These are phyloP conservation scores for Coemansia sp. DNA, from an alignment of 371 early-diverging fungal genomes.

Conservation along the genomic window DNA sequence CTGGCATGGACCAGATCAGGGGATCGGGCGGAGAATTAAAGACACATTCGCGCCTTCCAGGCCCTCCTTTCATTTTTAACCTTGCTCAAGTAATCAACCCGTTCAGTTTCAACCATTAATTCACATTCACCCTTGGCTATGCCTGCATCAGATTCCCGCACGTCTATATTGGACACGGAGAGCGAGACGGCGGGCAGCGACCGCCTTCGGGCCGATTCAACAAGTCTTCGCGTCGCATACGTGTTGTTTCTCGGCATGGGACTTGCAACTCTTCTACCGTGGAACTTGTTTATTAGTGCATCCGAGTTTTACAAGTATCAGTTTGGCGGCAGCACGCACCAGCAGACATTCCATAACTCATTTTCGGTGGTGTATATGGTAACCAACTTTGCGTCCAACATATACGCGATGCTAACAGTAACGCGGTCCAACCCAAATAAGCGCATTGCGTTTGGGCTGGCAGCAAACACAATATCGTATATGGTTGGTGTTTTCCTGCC, in stretches of 20 bases:
- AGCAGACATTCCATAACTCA: slow-evolving; percentile 71
- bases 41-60: too few species aligned
- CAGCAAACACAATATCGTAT: slow-evolving; percentile 55
- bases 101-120: too few species aligned
- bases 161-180: neutral
- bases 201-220: slow-evolving; percentile 1
- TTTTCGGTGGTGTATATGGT: slow-evolving; percentile 68
- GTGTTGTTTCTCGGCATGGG: slow-evolving; percentile 71
- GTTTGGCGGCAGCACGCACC: slow-evolving; percentile 61
- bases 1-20: too few species aligned
- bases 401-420: slow-evolving; percentile 61
- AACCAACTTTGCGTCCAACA: slow-evolving; percentile 59
- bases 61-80: too few species aligned
- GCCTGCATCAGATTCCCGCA: neutral
- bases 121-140: neutral
- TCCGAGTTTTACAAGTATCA: slow-evolving; percentile 67
- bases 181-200: slow-evolving; percentile 8
- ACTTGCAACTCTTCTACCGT: slow-evolving; percentile 71
- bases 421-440: slow-evolving; percentile 31
- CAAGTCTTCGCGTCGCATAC: slow-evolving; percentile 24
- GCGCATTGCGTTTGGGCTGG: slow-evolving; percentile 52
- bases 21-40: too few species aligned
- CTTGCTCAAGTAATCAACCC: neutral
- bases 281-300: slow-evolving; percentile 83
- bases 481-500: slow-evolving; percentile 52